phyloP scores from a whole-genome alignment of 345 rosid species.

The Noccaea caerulescens region DNA sequence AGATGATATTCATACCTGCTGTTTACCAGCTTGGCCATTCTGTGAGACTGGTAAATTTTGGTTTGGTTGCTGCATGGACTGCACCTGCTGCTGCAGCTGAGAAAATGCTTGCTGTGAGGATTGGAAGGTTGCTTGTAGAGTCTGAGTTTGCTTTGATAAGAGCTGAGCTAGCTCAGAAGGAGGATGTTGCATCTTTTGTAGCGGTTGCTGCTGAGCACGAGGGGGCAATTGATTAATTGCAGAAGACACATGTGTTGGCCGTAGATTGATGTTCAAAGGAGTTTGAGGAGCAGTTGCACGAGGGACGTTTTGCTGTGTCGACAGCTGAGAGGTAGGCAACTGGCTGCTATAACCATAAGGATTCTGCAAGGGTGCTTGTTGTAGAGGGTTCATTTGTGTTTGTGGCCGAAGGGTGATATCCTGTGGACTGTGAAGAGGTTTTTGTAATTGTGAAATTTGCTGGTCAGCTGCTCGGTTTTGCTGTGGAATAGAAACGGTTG shows the following conservation, averaged over 20 bases:
- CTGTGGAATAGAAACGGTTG: slow-evolving; percentile 32
- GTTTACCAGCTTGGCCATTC: slow-evolving; percentile 60
- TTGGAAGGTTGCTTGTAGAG: slow-evolving; percentile 85
- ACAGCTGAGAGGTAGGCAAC: slow-evolving; percentile 61
- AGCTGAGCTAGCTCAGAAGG: slow-evolving; percentile 93
- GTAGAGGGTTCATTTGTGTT: not conserved
- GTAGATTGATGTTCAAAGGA: slow-evolving; percentile 57
- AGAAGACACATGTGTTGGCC: slow-evolving; percentile 49
- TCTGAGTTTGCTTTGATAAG: slow-evolving; percentile 88
- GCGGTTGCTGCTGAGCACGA: slow-evolving; percentile 62
- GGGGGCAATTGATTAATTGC: slow-evolving; percentile 59
- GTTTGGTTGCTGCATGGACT: slow-evolving; percentile 86
- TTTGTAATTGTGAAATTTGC: slow-evolving; percentile 71
- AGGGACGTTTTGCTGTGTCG: slow-evolving; percentile 52
- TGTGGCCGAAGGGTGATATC: slow-evolving; percentile 53
- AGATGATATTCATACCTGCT: slow-evolving; percentile 64
- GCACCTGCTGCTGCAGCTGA: slow-evolving; percentile 89
- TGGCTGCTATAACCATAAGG: slow-evolving; percentile 54
- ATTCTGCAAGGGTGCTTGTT: slow-evolving; percentile 54
- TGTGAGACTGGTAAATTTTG: slow-evolving; percentile 58
- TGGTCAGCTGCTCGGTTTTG: slow-evolving; percentile 55
- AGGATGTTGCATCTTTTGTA: slow-evolving; percentile 76
- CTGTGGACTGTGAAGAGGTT: slow-evolving; percentile 68
- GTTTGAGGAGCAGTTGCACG: slow-evolving; percentile 52
- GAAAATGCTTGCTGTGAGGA: slow-evolving; percentile 96